phyloP scores from a whole-genome alignment of 495 filamentous ascomycete genomes.

The Pseudomonodictys pantanalensis region DNA sequence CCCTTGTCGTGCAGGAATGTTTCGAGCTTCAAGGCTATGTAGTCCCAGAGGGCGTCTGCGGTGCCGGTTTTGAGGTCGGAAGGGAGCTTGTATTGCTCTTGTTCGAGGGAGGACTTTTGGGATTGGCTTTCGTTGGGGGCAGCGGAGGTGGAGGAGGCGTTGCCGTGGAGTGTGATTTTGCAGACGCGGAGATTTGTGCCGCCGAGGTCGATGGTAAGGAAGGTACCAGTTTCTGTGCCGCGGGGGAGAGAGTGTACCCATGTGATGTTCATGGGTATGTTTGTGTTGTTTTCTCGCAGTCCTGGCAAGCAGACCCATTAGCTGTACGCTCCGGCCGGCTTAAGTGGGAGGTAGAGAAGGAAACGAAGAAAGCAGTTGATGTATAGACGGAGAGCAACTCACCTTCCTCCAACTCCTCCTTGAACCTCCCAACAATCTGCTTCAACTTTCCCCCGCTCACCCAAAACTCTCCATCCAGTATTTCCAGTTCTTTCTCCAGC shows the following conservation, averaged over 20 bases:
- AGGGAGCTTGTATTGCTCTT: constrained; percentile 95
- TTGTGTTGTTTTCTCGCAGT: neutral
- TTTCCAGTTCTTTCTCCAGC: constrained; percentile 1
- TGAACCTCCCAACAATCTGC: constrained; percentile 3
- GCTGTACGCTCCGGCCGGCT: neutral
- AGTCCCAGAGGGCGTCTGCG: constrained; percentile 90
- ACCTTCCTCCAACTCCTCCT: constrained; percentile 11
- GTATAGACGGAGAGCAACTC: neutral
- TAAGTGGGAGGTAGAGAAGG: neutral
- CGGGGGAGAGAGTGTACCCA: constrained; percentile 4
- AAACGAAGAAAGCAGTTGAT: neutral
- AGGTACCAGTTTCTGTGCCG: constrained; percentile 60
- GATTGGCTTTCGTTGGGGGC: too few species aligned
- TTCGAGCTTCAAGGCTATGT: constrained; percentile 91
- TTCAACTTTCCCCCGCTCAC: constrained; percentile 4
- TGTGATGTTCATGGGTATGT: constrained; percentile 6
- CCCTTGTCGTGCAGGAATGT: constrained; percentile 93
- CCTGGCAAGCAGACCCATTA: neutral
- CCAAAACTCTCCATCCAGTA: constrained; percentile 14
- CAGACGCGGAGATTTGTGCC: constrained; percentile 97
- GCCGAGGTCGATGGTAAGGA: constrained; percentile 92
- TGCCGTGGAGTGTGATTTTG: constrained; percentile 83
- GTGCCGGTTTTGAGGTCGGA: constrained; percentile 87
- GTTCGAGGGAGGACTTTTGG: constrained; percentile 86
- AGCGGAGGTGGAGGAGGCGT: too few species aligned